Evolutionary conservation across 352 stramenopile genomes (phyloP), one percentile per base, ranked within the genome.

Genomic region (Pythium utonaiense): DNA sequence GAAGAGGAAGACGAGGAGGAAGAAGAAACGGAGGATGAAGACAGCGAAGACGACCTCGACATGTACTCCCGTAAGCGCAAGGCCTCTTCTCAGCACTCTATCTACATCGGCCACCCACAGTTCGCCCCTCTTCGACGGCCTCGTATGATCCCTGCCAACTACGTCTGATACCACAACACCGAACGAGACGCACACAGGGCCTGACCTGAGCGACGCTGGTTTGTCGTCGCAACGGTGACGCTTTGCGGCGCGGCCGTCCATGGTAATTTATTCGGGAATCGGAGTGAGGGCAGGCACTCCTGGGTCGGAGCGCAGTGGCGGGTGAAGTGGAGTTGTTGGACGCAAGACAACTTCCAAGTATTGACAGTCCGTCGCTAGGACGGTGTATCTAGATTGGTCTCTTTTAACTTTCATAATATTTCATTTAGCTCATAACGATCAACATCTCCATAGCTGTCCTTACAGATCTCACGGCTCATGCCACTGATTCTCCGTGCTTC

Each of bases 91-190:
- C 65, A 70, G 25, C 62, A 67, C 53, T 69, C 84, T 33, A 71
- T 80, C 28, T 70, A 70, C 57, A 61, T 61, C 52, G 69, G 54
- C 60, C 73, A 72, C 36, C 66, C 74, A 30, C 80, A 77, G 49
- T 72, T 74, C 25, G 56, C 70, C 34, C 78, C 75, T 67, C 66
- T 81, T 45, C 69, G 76, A 45, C 66, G 76, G 53, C 78, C 78
- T 27, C 74, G 78, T 38, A 88, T 88, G 74, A 88, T 88, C 63
- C 78, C 78, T 34, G 63, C 74, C 62, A 85, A 88, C 66, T 88
- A 88, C 64, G 58, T 66, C 49, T 71, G 49, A 70, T 21, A 12
- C 51, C 28, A 57, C 34, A 57, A 49, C 16, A 17, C 34, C 19
- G 16, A 10, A 22, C 22, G 27, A 36, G 28, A 27, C 27, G 41